These are phyloP conservation scores for Phyllosticta paracitricarpa DNA, from an alignment of 2,329 filamentous ascomycete genomes.

Conservation along the genomic window DNA sequence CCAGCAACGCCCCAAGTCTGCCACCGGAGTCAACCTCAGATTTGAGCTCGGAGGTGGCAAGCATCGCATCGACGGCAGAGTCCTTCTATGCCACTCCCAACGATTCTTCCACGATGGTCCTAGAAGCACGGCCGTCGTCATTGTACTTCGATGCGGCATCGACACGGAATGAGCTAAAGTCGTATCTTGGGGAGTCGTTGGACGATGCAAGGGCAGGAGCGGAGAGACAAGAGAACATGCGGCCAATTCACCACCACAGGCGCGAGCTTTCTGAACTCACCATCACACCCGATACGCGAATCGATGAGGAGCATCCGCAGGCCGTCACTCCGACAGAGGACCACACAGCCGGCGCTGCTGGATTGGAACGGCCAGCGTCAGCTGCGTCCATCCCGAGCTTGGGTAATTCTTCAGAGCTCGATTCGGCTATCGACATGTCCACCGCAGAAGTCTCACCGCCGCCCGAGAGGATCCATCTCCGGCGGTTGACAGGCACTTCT, in stretches of 20 bases:
- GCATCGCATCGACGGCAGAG: conserved; percentile 25
- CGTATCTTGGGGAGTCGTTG: not conserved
- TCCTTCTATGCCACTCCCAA: conserved; percentile 27
- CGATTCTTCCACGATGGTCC: not conserved
- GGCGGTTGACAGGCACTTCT: conserved; percentile 42
- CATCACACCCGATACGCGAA: conserved; percentile 18
- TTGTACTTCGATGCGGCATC: conserved; percentile 7
- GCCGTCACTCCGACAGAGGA: not conserved
- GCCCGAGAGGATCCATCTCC: conserved; percentile 27
- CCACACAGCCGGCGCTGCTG: not conserved
- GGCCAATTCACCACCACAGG: conserved; percentile 18
- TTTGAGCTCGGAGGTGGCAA: conserved; percentile 18
- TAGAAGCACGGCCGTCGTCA: not conserved
- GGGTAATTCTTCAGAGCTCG: conserved; percentile 28
- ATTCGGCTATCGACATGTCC: conserved; percentile 30
- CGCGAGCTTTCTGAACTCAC: conserved; percentile 28
- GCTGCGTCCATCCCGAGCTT: conserved; percentile 37
- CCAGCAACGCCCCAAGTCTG: not conserved
- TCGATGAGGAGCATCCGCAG: conserved; percentile 7
- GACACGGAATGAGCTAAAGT: not conserved
- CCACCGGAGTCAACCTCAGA: conserved; percentile 3
- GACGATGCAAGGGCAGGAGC: not conserved
- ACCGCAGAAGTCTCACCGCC: conserved; percentile 31
- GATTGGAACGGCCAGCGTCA: conserved; percentile 16
- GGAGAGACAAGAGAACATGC: not conserved